These are phyloP conservation scores for Didymella pomorum DNA, from an alignment of 2,329 filamentous ascomycete species.

Conservation along the genomic window DNA sequence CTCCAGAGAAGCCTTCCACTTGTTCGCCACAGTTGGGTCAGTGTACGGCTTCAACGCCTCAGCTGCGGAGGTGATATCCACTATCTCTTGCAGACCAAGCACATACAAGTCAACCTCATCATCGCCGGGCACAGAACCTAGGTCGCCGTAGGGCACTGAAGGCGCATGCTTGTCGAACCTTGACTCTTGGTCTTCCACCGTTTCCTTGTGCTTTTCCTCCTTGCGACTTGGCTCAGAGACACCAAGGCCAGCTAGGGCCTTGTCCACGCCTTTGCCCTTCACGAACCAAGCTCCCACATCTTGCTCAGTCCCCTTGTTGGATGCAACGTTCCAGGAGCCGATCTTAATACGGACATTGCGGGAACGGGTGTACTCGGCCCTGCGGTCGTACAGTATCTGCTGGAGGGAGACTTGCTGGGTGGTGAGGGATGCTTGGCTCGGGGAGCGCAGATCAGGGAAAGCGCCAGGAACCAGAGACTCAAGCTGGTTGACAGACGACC, in stretches of 20 bases:
- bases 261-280: conserved; percentile 73
- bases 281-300: conserved; percentile 92
- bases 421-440: conserved; percentile 39
- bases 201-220: conserved; percentile 52
- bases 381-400: conserved; percentile 72
- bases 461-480: conserved; percentile 59
- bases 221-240: conserved; percentile 38
- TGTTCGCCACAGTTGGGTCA: conserved; percentile 73
- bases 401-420: conserved; percentile 59
- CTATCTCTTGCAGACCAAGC: conserved; percentile 88
- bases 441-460: conserved; percentile 51
- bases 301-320: conserved; percentile 82
- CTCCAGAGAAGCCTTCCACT: conserved; percentile 82
- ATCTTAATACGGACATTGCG: conserved; percentile 84
- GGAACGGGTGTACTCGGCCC: conserved; percentile 78
- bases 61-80: conserved; percentile 80
- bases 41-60: conserved; percentile 81
- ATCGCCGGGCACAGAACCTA: conserved; percentile 60
- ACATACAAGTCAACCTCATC: conserved; percentile 88
- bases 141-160: conserved; percentile 57
- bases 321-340: conserved; percentile 94
- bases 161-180: conserved; percentile 53
- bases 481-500: conserved; percentile 33
- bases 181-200: conserved; percentile 58
- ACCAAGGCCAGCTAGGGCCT: conserved; percentile 65